phyloP scores from a whole-genome alignment of 768 basidiomycete species.

The Glaciozyma martinii region DNA sequence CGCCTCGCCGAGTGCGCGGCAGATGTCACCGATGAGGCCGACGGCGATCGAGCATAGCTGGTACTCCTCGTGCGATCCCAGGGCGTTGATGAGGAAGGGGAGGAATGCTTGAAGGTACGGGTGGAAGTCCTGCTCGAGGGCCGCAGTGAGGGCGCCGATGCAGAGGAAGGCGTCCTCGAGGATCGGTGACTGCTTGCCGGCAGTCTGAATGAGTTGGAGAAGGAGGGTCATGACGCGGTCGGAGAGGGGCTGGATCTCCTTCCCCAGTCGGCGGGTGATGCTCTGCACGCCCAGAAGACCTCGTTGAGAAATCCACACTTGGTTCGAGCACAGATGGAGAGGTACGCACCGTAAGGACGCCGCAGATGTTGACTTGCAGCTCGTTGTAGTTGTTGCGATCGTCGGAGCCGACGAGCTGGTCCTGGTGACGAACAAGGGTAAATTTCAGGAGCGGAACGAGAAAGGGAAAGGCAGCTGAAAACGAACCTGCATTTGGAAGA shows the following conservation, averaged over 20 bases:
- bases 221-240: slow-evolving; percentile 92
- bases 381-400: slow-evolving; percentile 99
- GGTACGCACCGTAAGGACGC: slow-evolving; percentile 69
- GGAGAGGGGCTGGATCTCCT: slow-evolving; percentile 74
- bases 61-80: slow-evolving; percentile 87
- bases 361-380: slow-evolving; percentile 87
- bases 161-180: slow-evolving; percentile 94
- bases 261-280: slow-evolving; percentile 72
- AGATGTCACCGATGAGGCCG: slow-evolving; percentile 89
- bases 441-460: neutral
- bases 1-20: slow-evolving; percentile 82
- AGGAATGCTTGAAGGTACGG: slow-evolving; percentile 79
- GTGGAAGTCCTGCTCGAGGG: slow-evolving; percentile 66
- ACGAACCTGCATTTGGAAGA: slow-evolving; percentile 69
- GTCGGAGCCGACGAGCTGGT: slow-evolving; percentile 87
- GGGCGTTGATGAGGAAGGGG: slow-evolving; percentile 75
- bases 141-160: slow-evolving; percentile 72
- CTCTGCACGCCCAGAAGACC: slow-evolving; percentile 45
- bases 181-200: slow-evolving; percentile 86
- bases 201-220: slow-evolving; percentile 71
- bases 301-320: slow-evolving; percentile 11
- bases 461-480: neutral
- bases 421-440: slow-evolving; percentile 35
- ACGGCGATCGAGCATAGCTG: slow-evolving; percentile 92
- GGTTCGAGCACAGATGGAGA: too few species aligned